A percentile compares a stretch with the other conserved stretches of the same genome.
Evolutionary conservation across 169 alveolate species (phyloP).

Genomic region (Nephromyces sp.): DNA sequence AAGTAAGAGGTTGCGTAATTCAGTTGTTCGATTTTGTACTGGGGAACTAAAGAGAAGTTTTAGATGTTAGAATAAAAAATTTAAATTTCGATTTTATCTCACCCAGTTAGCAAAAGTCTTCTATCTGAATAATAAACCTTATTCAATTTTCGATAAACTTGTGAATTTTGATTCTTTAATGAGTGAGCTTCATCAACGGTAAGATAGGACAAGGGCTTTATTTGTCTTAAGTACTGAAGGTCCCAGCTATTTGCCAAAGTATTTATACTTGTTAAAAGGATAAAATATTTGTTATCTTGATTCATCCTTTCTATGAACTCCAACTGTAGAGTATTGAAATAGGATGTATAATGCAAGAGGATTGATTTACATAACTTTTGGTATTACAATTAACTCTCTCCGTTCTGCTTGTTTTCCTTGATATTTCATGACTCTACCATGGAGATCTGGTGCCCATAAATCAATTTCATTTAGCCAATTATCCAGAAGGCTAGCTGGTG

Average conservation of each 20-base stretch:
- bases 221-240: conserved; percentile 16
- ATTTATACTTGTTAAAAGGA: conserved; percentile 15
- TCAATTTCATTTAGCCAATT: conserved; percentile 61
- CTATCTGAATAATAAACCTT: conserved; percentile 59
- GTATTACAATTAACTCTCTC: conserved; percentile 11
- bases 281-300: background rate
- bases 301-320: background rate
- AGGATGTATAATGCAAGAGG: background rate
- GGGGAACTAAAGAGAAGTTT: conserved; percentile 51
- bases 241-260: conserved; percentile 27
- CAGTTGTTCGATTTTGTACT: conserved; percentile 70
- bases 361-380: background rate
- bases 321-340: background rate
- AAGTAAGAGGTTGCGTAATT: conserved; percentile 68
- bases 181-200: conserved; percentile 87
- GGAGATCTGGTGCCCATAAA: conserved; percentile 59
- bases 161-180: conserved; percentile 74
- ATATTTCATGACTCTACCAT: conserved; percentile 45
- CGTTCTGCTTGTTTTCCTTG: conserved; percentile 43
- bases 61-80: background rate
- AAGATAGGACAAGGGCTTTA: conserved; percentile 54
- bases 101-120: conserved; percentile 76
- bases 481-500: conserved; percentile 61
- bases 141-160: conserved; percentile 65
- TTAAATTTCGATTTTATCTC: background rate